Evolutionary conservation across 164 flowering plant species (phyloP), one percentile per base, ranked within the genome.

Genomic region (Stephania cephalantha): DNA sequence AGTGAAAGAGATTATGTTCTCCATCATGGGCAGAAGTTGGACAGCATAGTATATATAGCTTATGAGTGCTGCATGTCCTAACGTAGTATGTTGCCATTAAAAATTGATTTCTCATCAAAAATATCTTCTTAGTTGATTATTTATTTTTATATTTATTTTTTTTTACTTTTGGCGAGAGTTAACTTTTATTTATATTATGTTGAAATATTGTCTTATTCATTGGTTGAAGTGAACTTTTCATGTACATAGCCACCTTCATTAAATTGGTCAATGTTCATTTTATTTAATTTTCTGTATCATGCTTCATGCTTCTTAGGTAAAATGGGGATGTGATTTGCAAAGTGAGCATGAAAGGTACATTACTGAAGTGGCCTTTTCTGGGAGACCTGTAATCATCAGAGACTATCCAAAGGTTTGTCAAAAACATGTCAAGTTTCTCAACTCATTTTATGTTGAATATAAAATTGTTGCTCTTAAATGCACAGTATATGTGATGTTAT

Each of bases 251-350:
- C 18, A 58, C 64, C 18, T 58, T 15, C 18, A 58, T 58, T 58
- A 18, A 58, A 58, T 5, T 15, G 18, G 6, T 58, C 64, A 18
- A 18, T 15, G 18, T 15, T 58, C 64, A 58, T n/a, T 3, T 50
- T 55, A 17, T 58, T 18, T 58, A 15, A 15, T 58, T 12, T 12
- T 58, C 20, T n/a, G 6, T 58, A 12, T 58, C n/a, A 15, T 58
- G 64, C 20, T 58, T 58, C 64, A 18, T 58, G 18, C 64, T 66
- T 80, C 71, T 46, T 79, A 93, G 99, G 97, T 96, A 73, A 87
- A 88, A 79, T 96, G 99, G 99, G 99, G 99, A 46, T 90, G 90
- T 79, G 99, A 96, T 88, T 81, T 96, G 81, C 99, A 96, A 79
- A 96, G 98, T 82, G 99, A 96, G 84, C 99, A 96, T 81, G 99